Evolutionary conservation across 306 rosid species (phyloP).

Genomic region (Acacia crassicarpa): DNA sequence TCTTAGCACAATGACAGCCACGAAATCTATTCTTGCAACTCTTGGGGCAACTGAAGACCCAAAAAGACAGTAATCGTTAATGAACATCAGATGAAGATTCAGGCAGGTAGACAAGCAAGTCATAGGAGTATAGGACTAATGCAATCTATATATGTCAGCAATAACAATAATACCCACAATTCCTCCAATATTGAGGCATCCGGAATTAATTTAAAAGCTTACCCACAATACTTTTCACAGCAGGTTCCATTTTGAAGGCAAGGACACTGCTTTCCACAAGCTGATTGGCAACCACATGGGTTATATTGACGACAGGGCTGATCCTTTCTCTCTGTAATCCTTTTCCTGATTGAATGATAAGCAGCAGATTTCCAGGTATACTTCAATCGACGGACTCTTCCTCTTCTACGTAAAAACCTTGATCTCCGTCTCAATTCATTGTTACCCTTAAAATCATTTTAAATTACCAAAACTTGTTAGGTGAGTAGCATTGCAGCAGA

Average conservation of each 20-base stretch:
- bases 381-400: slow-evolving; percentile 91
- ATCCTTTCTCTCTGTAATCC: slow-evolving; percentile 60
- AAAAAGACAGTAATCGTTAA: not conserved
- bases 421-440: slow-evolving; percentile 94
- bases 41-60: slow-evolving; percentile 63
- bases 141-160: not conserved
- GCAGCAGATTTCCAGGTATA: slow-evolving; percentile 79
- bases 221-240: slow-evolving; percentile 97
- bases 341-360: slow-evolving; percentile 65
- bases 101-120: not conserved
- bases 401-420: slow-evolving; percentile 89
- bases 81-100: not conserved
- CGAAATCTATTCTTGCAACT: slow-evolving; percentile 78
- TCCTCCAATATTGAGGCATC: not conserved
- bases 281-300: slow-evolving; percentile 75
- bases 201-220: slow-evolving; percentile 12
- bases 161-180: not conserved
- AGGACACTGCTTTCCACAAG: slow-evolving; percentile 81
- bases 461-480: slow-evolving; percentile 37
- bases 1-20: slow-evolving; percentile 83
- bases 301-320: slow-evolving; percentile 56
- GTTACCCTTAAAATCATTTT: slow-evolving; percentile 66
- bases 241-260: slow-evolving; percentile 63
- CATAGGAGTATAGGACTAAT: not conserved
- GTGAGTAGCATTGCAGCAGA: slow-evolving; percentile 21